Percentiles rank a stretch among this genome's conserved stretches.
phyloP scores from a whole-genome alignment of 805 yeast species.

The Priceomyces fermenticarens region DNA sequence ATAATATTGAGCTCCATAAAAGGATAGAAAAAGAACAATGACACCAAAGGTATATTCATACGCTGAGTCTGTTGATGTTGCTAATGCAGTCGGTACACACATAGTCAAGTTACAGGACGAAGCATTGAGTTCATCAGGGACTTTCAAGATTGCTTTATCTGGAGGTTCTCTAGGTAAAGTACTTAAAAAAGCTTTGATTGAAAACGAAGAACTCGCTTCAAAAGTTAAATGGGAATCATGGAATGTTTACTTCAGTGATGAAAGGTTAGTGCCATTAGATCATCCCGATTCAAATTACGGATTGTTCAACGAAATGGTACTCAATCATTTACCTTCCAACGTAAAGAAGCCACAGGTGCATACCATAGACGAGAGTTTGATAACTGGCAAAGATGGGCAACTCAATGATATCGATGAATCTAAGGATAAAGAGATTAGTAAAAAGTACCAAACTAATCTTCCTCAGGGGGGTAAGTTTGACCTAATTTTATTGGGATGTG shows the following conservation, averaged over 20 bases:
- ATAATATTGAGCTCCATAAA: too few species aligned
- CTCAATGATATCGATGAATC: constrained; percentile 44
- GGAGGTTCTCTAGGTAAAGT: constrained; percentile 90
- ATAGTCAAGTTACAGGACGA: constrained; percentile 60
- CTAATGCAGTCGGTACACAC: constrained; percentile 62
- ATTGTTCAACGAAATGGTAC: constrained; percentile 62
- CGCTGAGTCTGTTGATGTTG: constrained; percentile 56
- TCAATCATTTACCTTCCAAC: constrained; percentile 43
- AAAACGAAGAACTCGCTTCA: constrained; percentile 42
- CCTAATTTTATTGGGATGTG: constrained; percentile 79
- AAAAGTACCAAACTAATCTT: constrained; percentile 56
- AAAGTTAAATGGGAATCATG: constrained; percentile 66
- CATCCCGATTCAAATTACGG: constrained; percentile 87
- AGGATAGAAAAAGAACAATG: constrained; percentile 13
- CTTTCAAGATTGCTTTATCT: constrained; percentile 76
- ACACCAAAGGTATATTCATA: constrained; percentile 45
- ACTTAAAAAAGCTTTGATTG: constrained; percentile 62
- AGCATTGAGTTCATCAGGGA: constrained; percentile 43
- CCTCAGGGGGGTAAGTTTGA: constrained; percentile 53
- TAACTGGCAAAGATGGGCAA: constrained; percentile 48
- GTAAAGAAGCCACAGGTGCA: constrained; percentile 54
- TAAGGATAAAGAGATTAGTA: constrained; percentile 51
- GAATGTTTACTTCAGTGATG: constrained; percentile 87
- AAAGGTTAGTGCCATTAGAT: constrained; percentile 79
- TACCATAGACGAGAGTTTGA: constrained; percentile 62